phyloP scores from a whole-genome alignment of 2,329 filamentous ascomycete species.

The Chrysosporium keratinophilum region DNA sequence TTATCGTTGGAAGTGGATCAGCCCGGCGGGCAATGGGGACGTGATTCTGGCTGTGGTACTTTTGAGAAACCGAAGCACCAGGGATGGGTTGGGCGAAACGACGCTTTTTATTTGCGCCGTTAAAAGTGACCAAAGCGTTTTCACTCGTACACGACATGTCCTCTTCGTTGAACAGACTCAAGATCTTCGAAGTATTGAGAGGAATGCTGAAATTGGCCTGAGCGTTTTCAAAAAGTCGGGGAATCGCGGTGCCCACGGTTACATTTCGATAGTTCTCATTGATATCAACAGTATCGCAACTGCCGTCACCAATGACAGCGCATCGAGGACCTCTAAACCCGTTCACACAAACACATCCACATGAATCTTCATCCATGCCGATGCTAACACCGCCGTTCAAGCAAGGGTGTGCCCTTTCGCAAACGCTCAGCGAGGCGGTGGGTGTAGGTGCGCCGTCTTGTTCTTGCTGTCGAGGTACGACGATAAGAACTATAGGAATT shows the following conservation, averaged over 20 bases:
- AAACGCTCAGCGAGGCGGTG: conserved; percentile 32
- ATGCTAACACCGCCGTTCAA: conserved; percentile 72
- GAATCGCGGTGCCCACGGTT: conserved; percentile 70
- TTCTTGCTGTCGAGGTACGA: conserved; percentile 43
- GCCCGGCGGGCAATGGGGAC: conserved; percentile 8
- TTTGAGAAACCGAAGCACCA: not conserved
- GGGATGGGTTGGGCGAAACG: not conserved
- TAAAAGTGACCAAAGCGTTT: conserved; percentile 80
- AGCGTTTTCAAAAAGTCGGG: conserved; percentile 58
- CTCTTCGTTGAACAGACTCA: conserved; percentile 63
- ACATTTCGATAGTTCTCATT: conserved; percentile 48
- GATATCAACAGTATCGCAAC: conserved; percentile 45
- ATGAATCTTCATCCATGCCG: conserved; percentile 50
- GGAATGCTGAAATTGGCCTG: conserved; percentile 63
- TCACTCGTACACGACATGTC: conserved; percentile 73
- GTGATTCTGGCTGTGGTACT: not conserved
- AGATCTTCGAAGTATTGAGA: conserved; percentile 57
- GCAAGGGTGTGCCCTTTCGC: conserved; percentile 55
- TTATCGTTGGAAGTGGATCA: conserved; percentile 7
- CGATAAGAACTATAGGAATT: conserved; percentile 59
- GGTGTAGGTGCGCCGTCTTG: conserved; percentile 19
- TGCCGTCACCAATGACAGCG: conserved; percentile 39
- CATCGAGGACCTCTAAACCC: conserved; percentile 65
- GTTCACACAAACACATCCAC: conserved; percentile 79
- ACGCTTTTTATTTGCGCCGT: conserved; percentile 40